A percentile compares a stretch with the other conserved stretches of the same genome.
Conservation (phyloP, 179 eudicot species). For the Drosera spatulata region DNA sequence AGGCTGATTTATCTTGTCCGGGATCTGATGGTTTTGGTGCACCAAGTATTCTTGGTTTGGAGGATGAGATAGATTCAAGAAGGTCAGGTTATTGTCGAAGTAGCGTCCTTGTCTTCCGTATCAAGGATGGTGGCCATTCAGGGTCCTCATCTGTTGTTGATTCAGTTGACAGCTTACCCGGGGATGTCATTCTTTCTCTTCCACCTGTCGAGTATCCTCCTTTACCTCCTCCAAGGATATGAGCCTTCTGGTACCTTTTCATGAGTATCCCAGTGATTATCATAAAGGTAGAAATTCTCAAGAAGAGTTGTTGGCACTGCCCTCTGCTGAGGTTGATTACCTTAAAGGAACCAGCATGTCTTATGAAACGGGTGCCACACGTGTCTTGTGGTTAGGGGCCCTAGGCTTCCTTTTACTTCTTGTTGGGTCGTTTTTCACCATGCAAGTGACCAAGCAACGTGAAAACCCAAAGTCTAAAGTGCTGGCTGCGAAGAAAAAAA, state of each 20-base stretch:
- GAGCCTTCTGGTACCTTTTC: no score
- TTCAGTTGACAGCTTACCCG: conserved; percentile 18
- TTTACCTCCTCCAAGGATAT: conserved; percentile 14
- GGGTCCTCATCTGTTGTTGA: conserved; percentile 23
- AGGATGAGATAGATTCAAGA: conserved; percentile 13
- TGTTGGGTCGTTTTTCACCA: conserved; percentile 20
- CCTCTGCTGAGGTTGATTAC: conserved; percentile 21
- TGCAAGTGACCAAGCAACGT: conserved; percentile 11
- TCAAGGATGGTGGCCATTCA: conserved; percentile 34
- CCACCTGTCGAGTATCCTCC: conserved; percentile 12
- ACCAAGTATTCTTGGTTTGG: conserved; percentile 9
- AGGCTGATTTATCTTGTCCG: conserved; percentile 35
- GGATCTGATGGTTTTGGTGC: conserved; percentile 21
- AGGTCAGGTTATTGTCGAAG: conserved; percentile 23
- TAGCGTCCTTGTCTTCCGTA: conserved; percentile 34
- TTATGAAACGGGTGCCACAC: conserved; percentile 8
- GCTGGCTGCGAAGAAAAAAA: conserved; percentile 38
- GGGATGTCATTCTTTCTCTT: conserved; percentile 20
- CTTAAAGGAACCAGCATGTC: conserved; percentile 7
- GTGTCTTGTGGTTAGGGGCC: conserved; percentile 19
- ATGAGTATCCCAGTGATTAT: conserved; percentile 7
- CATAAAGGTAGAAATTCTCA: conserved; percentile 5
- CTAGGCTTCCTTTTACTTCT: conserved; percentile 20
- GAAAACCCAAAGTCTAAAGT: conserved; percentile 26
- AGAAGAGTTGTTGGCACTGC: conserved; percentile 32